Percentiles rank a stretch among this genome's conserved stretches.
Evolutionary conservation across 805 yeast species (phyloP).

Genomic region (Zygosaccharomyces pseudorouxii): DNA sequence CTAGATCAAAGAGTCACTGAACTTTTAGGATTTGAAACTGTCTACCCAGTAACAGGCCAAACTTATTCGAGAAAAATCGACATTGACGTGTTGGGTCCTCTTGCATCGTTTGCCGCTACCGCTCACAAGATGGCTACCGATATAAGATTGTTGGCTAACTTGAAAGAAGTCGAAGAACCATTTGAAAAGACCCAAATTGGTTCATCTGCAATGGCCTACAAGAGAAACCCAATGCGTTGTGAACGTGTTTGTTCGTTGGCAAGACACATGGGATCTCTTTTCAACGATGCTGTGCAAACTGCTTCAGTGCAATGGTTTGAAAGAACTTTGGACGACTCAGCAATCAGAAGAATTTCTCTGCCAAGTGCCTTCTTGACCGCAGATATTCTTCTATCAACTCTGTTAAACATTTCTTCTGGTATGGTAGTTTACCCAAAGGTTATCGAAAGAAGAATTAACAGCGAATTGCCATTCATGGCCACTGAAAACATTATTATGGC

Average conservation of each 20-base stretch:
- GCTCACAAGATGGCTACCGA: slow-evolving; percentile 98
- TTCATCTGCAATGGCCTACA: slow-evolving; percentile 97
- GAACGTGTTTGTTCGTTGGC: slow-evolving; percentile 98
- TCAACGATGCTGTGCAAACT: slow-evolving; percentile 91
- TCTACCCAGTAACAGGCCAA: slow-evolving; percentile 97
- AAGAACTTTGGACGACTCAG: slow-evolving; percentile 96
- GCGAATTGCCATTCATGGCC: slow-evolving; percentile 99
- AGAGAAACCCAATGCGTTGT: slow-evolving; percentile 99
- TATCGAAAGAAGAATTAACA: slow-evolving; percentile 88
- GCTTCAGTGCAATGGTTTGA: slow-evolving; percentile 99
- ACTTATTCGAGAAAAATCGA: slow-evolving; percentile 98
- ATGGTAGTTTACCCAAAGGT: slow-evolving; percentile 98
- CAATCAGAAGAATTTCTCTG: slow-evolving; percentile 92
- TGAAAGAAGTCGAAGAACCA: slow-evolving; percentile 97
- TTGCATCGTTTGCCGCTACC: slow-evolving; percentile 91
- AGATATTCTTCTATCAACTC: slow-evolving; percentile 83
- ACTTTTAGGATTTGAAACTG: slow-evolving; percentile 87
- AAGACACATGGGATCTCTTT: slow-evolving; percentile 88
- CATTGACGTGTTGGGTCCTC: slow-evolving; percentile 86
- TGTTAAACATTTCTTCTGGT: slow-evolving; percentile 89
- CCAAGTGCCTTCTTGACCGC: slow-evolving; percentile 97
- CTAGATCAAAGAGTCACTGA: slow-evolving; percentile 90
- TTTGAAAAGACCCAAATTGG: slow-evolving; percentile 99
- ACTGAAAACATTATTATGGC: slow-evolving; percentile 99
- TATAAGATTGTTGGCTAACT: slow-evolving; percentile 88